A percentile compares a stretch with the other conserved stretches of the same genome.
Evolutionary conservation across 176 grass and related monocot genomes (phyloP).

Genomic region (Alloteropsis semialata): DNA sequence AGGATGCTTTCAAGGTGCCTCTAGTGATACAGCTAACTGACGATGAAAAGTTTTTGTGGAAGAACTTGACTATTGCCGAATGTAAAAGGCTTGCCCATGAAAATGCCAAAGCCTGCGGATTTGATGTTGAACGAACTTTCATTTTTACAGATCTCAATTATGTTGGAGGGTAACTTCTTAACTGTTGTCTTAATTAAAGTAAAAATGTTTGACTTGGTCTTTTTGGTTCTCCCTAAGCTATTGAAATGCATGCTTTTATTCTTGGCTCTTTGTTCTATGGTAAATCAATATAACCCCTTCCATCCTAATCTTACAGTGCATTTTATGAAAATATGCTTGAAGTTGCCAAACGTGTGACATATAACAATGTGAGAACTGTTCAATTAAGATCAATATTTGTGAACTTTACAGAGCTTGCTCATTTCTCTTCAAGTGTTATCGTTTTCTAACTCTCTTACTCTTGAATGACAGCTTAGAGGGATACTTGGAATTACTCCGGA

Average conservation of each 20-base stretch:
- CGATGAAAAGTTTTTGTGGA: constrained; percentile 86
- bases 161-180: constrained; percentile 64
- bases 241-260: not conserved
- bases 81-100: constrained; percentile 78
- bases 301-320: constrained; percentile 45
- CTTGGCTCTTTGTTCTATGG: not conserved
- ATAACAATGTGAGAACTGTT: constrained; percentile 64
- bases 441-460: constrained; percentile 2
- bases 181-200: not conserved
- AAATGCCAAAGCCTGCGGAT: constrained; percentile 90
- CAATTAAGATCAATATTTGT: not conserved
- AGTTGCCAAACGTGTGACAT: constrained; percentile 71
- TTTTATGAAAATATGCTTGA: constrained; percentile 78
- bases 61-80: constrained; percentile 69
- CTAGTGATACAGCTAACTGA: constrained; percentile 93
- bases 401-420: not conserved
- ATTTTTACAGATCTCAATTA: constrained; percentile 84
- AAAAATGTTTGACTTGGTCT: not conserved
- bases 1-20: constrained; percentile 91
- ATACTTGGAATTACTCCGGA: constrained; percentile 82
- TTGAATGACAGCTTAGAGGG: constrained; percentile 48
- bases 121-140: constrained; percentile 81
- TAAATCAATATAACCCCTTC: not conserved
- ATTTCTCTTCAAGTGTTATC: not conserved
- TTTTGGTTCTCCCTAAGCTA: not conserved